Evolutionary conservation across 164 flowering plant species (phyloP), one percentile per base, ranked within the genome.

Genomic region (Sedum album): DNA sequence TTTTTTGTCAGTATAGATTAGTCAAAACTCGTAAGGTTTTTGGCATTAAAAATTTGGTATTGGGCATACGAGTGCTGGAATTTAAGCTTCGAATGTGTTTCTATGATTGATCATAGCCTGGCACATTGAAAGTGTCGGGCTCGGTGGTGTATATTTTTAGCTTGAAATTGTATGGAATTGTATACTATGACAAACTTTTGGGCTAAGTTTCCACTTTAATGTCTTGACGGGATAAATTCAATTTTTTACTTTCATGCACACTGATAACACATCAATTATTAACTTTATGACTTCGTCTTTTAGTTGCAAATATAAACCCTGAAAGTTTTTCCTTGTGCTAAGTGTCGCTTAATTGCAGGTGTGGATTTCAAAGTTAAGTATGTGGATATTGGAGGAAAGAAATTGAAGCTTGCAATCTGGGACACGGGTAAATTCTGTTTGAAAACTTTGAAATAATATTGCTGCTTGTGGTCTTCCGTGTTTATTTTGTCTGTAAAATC

Each of bases 401-500:
- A 84, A 67, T 78, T 89, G 84, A 92, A 89, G 82, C 97, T 92
- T 76, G 93, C 96, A 8, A 88, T 92, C 15, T 92, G 97, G 91
- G 94, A 88, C 73, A 88, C 94, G 66, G 94, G 94, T 88, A 75
- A 73, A 8, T 8, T n/a, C 38, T 36, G 17, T 25, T 6, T 42
- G 15, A 10, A 55, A 36, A 28, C 8, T 35, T 35, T 64, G 42
- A 6, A 36, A 20, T 17, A 28, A 57, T 4, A 14, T 30, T 57
- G 62, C 62, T 57, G n/a, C 62, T 26, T 26, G 13, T 55, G 30
- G 7, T 55, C 30, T 25, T 25, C n/a, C 3, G 38, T 35, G 60
- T 53, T 53, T 25, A 7, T 57, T 57, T 57, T 57, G 6, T 57
- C 28, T 26, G 62, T 15, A 26, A 28, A 26, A 18, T 10, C 28